phyloP scores from a whole-genome alignment of 768 basidiomycete genomes.

The Ephemerocybe angulata region DNA sequence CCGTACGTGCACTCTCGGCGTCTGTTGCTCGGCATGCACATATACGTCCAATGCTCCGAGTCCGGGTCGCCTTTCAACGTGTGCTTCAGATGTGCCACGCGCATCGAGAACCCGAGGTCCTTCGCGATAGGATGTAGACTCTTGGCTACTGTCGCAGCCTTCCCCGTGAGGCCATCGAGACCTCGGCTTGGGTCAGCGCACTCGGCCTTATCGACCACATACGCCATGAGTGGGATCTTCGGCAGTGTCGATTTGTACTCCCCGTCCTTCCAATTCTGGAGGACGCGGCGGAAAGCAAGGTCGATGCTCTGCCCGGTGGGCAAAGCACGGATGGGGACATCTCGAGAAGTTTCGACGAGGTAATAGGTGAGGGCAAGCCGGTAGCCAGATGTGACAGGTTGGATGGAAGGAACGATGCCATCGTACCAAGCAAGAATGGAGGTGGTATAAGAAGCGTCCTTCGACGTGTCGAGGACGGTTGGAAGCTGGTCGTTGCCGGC shows the following conservation, averaged over 20 bases:
- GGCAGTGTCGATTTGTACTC: neutral
- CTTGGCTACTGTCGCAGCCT: neutral
- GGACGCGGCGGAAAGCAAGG: neutral
- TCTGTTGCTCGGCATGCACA: no score
- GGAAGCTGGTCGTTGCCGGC: slow-evolving; percentile 23
- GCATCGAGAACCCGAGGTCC: neutral
- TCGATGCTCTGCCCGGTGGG: neutral
- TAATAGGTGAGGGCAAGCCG: slow-evolving; percentile 50
- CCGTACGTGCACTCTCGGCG: no score
- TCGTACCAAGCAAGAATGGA: slow-evolving; percentile 49
- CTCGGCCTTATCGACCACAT: neutral
- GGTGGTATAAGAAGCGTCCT: slow-evolving; percentile 27
- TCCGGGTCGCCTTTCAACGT: no score
- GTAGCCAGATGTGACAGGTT: slow-evolving; percentile 45
- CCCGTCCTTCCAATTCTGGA: neutral
- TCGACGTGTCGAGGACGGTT: slow-evolving; percentile 34
- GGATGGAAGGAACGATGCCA: slow-evolving; percentile 43
- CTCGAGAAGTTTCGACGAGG: slow-evolving; percentile 37
- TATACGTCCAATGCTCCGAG: no score
- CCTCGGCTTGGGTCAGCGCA: neutral
- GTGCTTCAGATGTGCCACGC: neutral
- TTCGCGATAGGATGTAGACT: neutral
- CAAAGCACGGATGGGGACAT: slow-evolving; percentile 6
- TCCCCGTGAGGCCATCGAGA: neutral
- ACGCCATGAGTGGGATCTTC: neutral